Evolutionary conservation across 2,329 filamentous ascomycete genomes (phyloP), one percentile per base, ranked within the genome.

Genomic region (Biscogniauxia mediterranea): DNA sequence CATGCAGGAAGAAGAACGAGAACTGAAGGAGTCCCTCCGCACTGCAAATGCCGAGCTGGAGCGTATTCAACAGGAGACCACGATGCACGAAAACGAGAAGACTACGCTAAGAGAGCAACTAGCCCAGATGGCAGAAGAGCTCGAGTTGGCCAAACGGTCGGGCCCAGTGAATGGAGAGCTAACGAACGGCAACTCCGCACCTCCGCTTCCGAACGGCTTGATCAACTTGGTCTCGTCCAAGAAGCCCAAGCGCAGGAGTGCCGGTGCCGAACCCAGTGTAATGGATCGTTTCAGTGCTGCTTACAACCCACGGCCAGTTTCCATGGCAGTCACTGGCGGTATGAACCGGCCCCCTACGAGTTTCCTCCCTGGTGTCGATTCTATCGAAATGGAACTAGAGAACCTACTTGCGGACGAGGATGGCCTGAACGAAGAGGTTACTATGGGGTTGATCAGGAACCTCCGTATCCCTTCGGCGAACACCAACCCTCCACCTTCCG

Each of bases 141-240:
- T 99, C 66, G 93, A 97, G 75, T 76, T 92, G 70, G 93, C 93
- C 66, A 94, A 91, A 79, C 87, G 91, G 70, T 86, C 86, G 52
- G 88, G 85, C 28, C 91, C 93, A 9, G 80, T 89, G 69, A 93
- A 93, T 67, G 84, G 82, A 64, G 89, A 92, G 52, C 71, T 88
- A 58, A 76, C 80, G 58, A 93, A 92, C 70, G 91, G 92, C 60
- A 80, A 83, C 55, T 73, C 77, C 57, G 75, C 79, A 19, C 81
- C 85, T 55, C 78, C 86, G 50, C 81, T 84, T 58, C 80, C 85
- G 28, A 90, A 84, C 73, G 93, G 93, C 51, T 86, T 99, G 64
- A 97, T 99, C 83, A 99, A 98, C 76, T 83, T 99, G 38, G 95
- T 99, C 25, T 91, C 94, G 1, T 94, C 92, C 55, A 98, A 98